Percentiles rank a stretch among this genome's conserved stretches.
Evolutionary conservation across 2,329 filamentous ascomycete species (phyloP).

Genomic region (Tolypocladium endophyticum): DNA sequence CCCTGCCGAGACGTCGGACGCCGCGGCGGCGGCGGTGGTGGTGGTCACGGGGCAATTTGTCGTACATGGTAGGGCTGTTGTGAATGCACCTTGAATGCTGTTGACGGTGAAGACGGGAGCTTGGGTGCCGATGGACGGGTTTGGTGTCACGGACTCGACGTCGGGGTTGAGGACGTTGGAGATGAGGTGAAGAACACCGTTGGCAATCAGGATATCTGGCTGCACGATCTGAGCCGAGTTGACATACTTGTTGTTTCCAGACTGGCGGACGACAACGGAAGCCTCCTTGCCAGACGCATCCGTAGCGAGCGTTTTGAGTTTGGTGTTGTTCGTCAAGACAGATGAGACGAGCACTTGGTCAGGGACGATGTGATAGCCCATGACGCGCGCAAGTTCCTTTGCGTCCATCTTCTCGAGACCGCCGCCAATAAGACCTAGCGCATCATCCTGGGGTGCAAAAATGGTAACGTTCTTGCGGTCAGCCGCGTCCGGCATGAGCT

Average conservation of each 20-base stretch:
- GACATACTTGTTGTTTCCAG: slow-evolving; percentile 35
- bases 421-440: slow-evolving; percentile 47
- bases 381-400: slow-evolving; percentile 37
- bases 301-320: slow-evolving; percentile 22
- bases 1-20: slow-evolving; percentile 9
- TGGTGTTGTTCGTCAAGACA: slow-evolving; percentile 19
- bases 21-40: slow-evolving; percentile 12
- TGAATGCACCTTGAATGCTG: slow-evolving; percentile 29
- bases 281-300: slow-evolving; percentile 28
- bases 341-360: slow-evolving; percentile 41
- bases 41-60: slow-evolving; percentile 25
- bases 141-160: slow-evolving; percentile 20
- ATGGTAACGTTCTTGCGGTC: slow-evolving; percentile 40
- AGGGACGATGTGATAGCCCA: slow-evolving; percentile 57
- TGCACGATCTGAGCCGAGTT: slow-evolving; percentile 44
- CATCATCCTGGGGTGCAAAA: slow-evolving; percentile 52
- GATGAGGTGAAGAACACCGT: slow-evolving; percentile 48
- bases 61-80: slow-evolving; percentile 31
- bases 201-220: slow-evolving; percentile 42
- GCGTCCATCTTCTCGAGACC: slow-evolving; percentile 34
- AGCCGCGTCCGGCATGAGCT: slow-evolving; percentile 29
- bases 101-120: slow-evolving; percentile 44
- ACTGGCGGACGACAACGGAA: slow-evolving; percentile 26
- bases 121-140: slow-evolving; percentile 28
- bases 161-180: slow-evolving; percentile 41